Evolutionary conservation across 768 basidiomycete species (phyloP), one percentile per base, ranked within the genome.

Genomic region (Filobasidium floriforme): DNA sequence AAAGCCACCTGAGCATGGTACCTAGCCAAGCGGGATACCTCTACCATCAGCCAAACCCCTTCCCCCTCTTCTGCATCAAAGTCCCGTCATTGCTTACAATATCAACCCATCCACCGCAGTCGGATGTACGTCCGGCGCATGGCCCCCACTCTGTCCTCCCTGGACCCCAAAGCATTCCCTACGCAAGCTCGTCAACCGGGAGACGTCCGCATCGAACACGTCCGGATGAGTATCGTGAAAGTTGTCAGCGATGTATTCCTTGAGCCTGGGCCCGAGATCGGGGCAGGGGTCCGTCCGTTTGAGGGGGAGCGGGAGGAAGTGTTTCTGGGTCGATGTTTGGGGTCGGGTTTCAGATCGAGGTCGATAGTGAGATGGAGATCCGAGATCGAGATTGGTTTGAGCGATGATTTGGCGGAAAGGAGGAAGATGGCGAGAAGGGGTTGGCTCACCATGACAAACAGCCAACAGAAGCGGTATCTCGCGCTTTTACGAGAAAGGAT

Each of bases 1-100:
- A 88, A 92, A 0, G 86, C 81, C 43, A 97, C 85, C 75, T 94
- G 93, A 3, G 91, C 89, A 71, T 96, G 89, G 75, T 98, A 98
- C 54, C 94, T 97, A 70, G 26, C 51, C n/a, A 41, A 28, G 2
- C 7, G 10, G 3, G 32, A 9, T 9, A 37, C 32, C 32, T n/a
- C 32, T 37, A 9, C 3, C 32, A 9, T 37, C 32, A 37, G 9
- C 32, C 32, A 37, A 37, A n/a, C n/a, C n/a, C 32, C 9, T 37
- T 37, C 9, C 32, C 32, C 32, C 32, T 37, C 9, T 9, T 37
- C 32, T 37, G 4, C 4, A 37, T 37, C n/a, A 37, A 4, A 3
- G 3, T 37, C 32, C 32, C 9, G 32, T 37, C 32, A 37, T 11
- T n/a, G 83, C 86, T 68, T 71, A 92, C 92, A 82, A 81, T 73